Evolutionary conservation across 805 yeast species (phyloP).

Genomic region (Ogataea nakhonphanomensis): DNA sequence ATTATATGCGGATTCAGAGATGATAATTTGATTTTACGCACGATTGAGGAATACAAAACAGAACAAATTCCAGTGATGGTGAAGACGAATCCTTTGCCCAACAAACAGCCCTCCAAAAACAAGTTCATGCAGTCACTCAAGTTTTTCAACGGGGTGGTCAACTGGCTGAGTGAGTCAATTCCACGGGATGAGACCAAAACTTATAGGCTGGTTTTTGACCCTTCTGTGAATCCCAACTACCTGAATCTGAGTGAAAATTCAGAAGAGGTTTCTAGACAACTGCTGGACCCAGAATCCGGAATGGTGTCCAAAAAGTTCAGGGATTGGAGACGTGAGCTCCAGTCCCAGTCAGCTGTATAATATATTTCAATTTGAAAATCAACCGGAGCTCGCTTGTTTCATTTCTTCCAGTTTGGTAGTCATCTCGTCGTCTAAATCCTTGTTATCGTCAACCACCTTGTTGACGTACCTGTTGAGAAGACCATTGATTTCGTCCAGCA

Average conservation of each 20-base stretch:
- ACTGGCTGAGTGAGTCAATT: slow-evolving; percentile 63
- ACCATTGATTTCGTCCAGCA: slow-evolving; percentile 19
- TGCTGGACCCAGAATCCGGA: slow-evolving; percentile 36
- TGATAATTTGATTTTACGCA: slow-evolving; percentile 55
- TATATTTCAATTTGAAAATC: not conserved
- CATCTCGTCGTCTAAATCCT: slow-evolving; percentile 13
- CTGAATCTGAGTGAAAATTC: slow-evolving; percentile 45
- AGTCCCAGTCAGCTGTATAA: slow-evolving; percentile 3
- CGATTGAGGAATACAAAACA: slow-evolving; percentile 73
- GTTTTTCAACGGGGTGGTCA: slow-evolving; percentile 81
- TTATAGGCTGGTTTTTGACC: slow-evolving; percentile 55
- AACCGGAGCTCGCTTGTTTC: slow-evolving; percentile 3
- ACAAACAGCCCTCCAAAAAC: slow-evolving; percentile 38
- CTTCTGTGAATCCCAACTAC: slow-evolving; percentile 47
- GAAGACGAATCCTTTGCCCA: slow-evolving; percentile 43
- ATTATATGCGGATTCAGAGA: slow-evolving; percentile 86
- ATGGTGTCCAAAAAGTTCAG: slow-evolving; percentile 50
- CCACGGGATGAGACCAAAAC: slow-evolving; percentile 51
- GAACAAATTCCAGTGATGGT: slow-evolving; percentile 73
- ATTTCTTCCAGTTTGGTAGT: slow-evolving; percentile 12
- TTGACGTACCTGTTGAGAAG: slow-evolving; percentile 20
- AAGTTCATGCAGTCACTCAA: slow-evolving; percentile 76
- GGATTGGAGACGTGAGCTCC: slow-evolving; percentile 46
- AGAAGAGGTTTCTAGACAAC: slow-evolving; percentile 24
- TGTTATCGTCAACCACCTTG: slow-evolving; percentile 15